Base-by-base conservation (phyloP, 805 yeast species). In the Debaryomyces castellii region DNA sequence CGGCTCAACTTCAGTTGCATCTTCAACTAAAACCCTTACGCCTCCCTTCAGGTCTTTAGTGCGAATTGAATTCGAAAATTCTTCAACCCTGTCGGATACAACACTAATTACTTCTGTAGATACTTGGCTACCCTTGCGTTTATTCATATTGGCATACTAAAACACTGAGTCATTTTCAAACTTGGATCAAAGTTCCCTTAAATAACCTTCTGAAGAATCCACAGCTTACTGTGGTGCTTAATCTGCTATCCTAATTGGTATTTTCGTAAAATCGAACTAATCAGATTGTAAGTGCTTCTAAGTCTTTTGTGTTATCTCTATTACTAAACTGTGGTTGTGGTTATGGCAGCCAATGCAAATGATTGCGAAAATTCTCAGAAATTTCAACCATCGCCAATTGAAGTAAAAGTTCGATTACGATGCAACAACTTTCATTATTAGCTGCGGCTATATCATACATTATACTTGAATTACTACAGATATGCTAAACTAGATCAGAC, bases 1-100 rank as follows among this genome's bases (percentile, higher is more conserved):
- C 3, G 60, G 60, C 17, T 46, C 49, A 28, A 35, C 35, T 0
- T 43, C 44, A 42, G 39, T 4, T 8, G 12, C 10, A 7, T 16
- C 20, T 5, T 30, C 18, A 6, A 14, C 20, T 7, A 30, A 20
- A 6, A 30, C 12, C 12, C 18, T 30, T 5, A 30, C 34, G 12
- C 16, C 18, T 14, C 18, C 20, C 20, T 30, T 30, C 34, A 30
- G 34, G 18, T n/a, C 18, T 16, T 18, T 6, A 14, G 18, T 6
- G 4, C 10, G 11, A 16, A 30, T 7, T 30, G 20, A 30, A 25
- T 25, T 25, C 7, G 28, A 25, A 25, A 4, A 9, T 25, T 25
- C 28, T 30, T 30, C 34, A 14, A 14, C 20, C 7, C 18, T 14
- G 7, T 20, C 20, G 7, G 34, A 30, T 3, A 14, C 18, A 30